Percentiles rank a stretch among this genome's conserved stretches.
phyloP scores from a whole-genome alignment of 768 basidiomycete species.

The Suillus paluster region DNA sequence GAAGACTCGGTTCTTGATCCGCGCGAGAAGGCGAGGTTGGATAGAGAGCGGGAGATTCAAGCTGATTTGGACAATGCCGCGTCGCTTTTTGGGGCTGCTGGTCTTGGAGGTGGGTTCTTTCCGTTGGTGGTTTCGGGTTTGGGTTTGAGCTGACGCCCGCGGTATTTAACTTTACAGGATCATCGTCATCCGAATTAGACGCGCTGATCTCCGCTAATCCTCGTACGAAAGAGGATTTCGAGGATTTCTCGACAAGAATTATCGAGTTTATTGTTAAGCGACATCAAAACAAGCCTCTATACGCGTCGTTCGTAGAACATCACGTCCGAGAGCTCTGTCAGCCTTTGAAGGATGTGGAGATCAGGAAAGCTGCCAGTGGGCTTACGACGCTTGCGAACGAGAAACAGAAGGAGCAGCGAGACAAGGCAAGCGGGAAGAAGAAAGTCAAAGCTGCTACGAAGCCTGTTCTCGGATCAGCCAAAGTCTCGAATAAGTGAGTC shows the following conservation, averaged over 20 bases:
- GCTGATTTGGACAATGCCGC: constrained; percentile 87
- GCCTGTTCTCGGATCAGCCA: constrained; percentile 76
- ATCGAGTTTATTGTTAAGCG: constrained; percentile 76
- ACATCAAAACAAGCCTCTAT: constrained; percentile 84
- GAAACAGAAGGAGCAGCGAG: constrained; percentile 90
- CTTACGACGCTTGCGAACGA: constrained; percentile 91
- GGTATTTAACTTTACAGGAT: constrained; percentile 45
- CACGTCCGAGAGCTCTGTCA: constrained; percentile 75
- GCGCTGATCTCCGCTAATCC: constrained; percentile 78
- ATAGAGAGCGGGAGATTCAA: constrained; percentile 82
- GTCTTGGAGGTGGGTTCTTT: constrained; percentile 57
- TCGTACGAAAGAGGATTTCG: constrained; percentile 89
- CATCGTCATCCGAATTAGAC: constrained; percentile 71
- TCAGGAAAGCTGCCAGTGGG: constrained; percentile 84
- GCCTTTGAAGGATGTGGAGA: constrained; percentile 88
- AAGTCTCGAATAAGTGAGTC: constrained; percentile 64
- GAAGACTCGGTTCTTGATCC: constrained; percentile 83
- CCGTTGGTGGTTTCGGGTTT: not conserved
- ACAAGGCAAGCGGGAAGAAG: constrained; percentile 89
- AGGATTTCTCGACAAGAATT: constrained; percentile 71
- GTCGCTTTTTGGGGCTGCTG: constrained; percentile 75
- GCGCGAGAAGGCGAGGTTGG: constrained; percentile 71
- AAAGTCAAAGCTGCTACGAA: constrained; percentile 74
- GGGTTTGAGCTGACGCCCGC: not conserved
- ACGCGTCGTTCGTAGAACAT: constrained; percentile 81